phyloP scores from a whole-genome alignment of 2,329 filamentous ascomycete species.

The Curvularia hawaiiensis region DNA sequence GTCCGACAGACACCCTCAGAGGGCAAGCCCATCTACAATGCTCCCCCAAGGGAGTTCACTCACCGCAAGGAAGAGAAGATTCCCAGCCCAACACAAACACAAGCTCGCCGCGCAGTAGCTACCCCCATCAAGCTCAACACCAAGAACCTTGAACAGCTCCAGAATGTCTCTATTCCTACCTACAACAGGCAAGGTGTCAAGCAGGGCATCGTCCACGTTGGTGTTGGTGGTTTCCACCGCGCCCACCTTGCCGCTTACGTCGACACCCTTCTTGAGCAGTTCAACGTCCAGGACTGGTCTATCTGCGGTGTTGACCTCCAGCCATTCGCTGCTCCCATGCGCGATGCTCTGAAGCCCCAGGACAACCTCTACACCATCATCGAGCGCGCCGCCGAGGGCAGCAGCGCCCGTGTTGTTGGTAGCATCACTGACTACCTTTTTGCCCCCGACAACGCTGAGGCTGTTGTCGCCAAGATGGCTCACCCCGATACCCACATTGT shows the following conservation, averaged over 20 bases:
- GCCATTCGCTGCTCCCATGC: slow-evolving; percentile 35
- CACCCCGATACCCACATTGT: slow-evolving; percentile 38
- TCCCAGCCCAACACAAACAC: not conserved
- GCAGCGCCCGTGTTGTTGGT: slow-evolving; percentile 31
- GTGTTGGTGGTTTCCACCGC: slow-evolving; percentile 38
- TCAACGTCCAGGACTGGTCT: slow-evolving; percentile 33
- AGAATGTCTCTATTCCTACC: slow-evolving; percentile 29
- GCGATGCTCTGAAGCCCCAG: slow-evolving; percentile 29
- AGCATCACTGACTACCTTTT: slow-evolving; percentile 39
- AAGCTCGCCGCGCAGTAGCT: slow-evolving; percentile 4
- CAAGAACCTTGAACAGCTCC: slow-evolving; percentile 26
- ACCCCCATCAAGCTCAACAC: slow-evolving; percentile 23
- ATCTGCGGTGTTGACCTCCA: slow-evolving; percentile 38
- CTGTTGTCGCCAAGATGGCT: slow-evolving; percentile 38
- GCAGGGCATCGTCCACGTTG: slow-evolving; percentile 38
- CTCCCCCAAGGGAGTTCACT: slow-evolving; percentile 9
- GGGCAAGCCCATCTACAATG: slow-evolving; percentile 10
- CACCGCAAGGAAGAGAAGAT: slow-evolving; percentile 14
- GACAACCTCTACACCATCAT: slow-evolving; percentile 39
- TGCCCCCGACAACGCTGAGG: slow-evolving; percentile 35
- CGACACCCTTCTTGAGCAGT: slow-evolving; percentile 34
- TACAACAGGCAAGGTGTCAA: slow-evolving; percentile 33
- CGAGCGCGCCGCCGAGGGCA: slow-evolving; percentile 31
- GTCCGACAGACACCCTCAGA: slow-evolving; percentile 12
- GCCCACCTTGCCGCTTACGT: slow-evolving; percentile 37